Evolutionary conservation across 1,284 basidiomycete genomes (phyloP).

Genomic region (Gymnopus androsaceus): DNA sequence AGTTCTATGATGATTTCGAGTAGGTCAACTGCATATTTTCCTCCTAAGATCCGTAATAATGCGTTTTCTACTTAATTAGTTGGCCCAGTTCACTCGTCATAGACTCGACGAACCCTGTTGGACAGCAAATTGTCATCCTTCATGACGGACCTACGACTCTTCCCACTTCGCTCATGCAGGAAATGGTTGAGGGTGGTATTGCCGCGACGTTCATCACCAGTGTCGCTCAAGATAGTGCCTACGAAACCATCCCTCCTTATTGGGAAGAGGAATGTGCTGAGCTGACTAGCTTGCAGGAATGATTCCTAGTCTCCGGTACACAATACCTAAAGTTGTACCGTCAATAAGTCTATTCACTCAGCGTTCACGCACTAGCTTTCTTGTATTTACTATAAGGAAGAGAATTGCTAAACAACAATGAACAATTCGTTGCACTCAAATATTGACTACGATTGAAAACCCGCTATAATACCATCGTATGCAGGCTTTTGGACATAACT

Average conservation of each 20-base stretch:
- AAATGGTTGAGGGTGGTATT: conserved; percentile 16
- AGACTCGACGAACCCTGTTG: conserved; percentile 18
- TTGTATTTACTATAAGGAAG: too few relatives aligned
- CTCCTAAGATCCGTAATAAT: not conserved
- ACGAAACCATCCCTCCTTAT: conserved; percentile 19
- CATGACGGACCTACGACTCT: conserved; percentile 22
- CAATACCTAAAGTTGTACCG: too few relatives aligned
- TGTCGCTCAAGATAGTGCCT: conserved; percentile 16
- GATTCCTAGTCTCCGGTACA: too few relatives aligned
- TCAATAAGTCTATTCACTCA: too few relatives aligned
- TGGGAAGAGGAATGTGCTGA: conserved; percentile 11
- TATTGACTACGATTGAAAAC: not conserved
- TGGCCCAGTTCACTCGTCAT: conserved; percentile 13
- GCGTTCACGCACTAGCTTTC: too few relatives aligned
- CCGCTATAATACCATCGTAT: not conserved
- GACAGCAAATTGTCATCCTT: conserved; percentile 23
- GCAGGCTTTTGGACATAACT: conserved; percentile 37
- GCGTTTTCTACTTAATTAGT: not conserved
- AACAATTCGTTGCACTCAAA: too few relatives aligned
- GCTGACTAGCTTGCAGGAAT: not conserved
- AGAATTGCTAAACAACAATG: too few relatives aligned
- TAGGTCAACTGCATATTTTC: conserved; percentile 1
- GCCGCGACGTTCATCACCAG: conserved; percentile 24
- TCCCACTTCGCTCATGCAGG: conserved; percentile 11
- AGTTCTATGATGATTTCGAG: conserved; percentile 21